Base-by-base conservation (phyloP, 495 filamentous ascomycete genomes). In the Emericellopsis terricola region DNA sequence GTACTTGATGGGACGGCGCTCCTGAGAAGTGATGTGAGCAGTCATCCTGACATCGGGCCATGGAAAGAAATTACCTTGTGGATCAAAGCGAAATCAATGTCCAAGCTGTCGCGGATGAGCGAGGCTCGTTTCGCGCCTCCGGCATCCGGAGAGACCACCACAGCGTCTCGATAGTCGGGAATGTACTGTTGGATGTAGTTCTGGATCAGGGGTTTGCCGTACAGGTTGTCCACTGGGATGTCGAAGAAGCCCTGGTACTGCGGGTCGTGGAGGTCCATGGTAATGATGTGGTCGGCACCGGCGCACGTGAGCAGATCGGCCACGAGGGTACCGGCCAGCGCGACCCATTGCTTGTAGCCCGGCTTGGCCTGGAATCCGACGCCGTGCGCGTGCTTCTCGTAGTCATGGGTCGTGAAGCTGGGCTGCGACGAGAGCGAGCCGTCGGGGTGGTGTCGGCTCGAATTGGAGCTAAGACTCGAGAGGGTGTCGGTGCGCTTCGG, bases 261-360 rank as follows among this genome's bases (percentile, higher is more conserved):
- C 32, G 69, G 74, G 27, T 75, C 76, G 47, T 81, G 77, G 37
- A 82, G 55, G 49, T 89, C 82, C 75, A 97, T 86, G 15, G 81
- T 89, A 39, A 89, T 85, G 39, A 86, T 78, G 50, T 85, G 79
- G 51, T 78, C 91, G 15, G 89, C 84, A 82, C 47, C 62, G 72
- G 9, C n/a, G 32, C 7, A 16, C 19, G 31, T 75, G 65, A 38
- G 75, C 33, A 97, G 70, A 51, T 94, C 85, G 15, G 89, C 89
- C 15, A 97, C 80, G 41, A 97, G 65, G 13, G 89, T 96, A 33
- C 89, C 89, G 29, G 89, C 87, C 57, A 94, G 89, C 16, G 89
- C 89, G 42, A 97, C 85, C 89, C 91, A 96, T 62, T 92, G 82
- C 56, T 86, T 91, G 51, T 96, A 97, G 11, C 89, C 89, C 1